Conservation (phyloP, 2,329 filamentous ascomycete genomes). For the Neonectria ditissima region DNA sequence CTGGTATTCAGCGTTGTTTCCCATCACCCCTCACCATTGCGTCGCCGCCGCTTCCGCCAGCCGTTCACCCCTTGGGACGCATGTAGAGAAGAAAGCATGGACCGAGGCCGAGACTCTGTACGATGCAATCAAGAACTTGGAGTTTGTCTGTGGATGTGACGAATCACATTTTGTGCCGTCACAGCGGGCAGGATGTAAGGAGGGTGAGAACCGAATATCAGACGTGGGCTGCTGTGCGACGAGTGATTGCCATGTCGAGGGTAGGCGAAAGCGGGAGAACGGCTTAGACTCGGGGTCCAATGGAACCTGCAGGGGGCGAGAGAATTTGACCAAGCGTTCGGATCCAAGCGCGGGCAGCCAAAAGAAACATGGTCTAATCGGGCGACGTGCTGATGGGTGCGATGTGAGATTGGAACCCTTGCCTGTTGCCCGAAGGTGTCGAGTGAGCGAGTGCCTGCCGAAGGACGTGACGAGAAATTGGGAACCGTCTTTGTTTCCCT, state of each 20-base stretch:
- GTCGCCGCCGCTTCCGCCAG: conserved; percentile 15
- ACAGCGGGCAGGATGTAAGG: conserved; percentile 11
- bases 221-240: conserved; percentile 30
- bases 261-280: conserved; percentile 12
- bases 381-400: conserved; percentile 15
- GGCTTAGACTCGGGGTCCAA: conserved; percentile 14
- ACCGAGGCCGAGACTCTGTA: conserved; percentile 22
- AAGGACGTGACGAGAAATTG: conserved; percentile 2
- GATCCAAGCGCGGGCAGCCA: conserved; percentile 2
- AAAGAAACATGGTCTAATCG: conserved; percentile 10
- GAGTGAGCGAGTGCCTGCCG: conserved; percentile 21
- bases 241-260: conserved; percentile 25
- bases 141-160: conserved; percentile 34
- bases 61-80: conserved; percentile 10
- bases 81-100: conserved; percentile 11
- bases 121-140: not conserved
- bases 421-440: not conserved
- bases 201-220: conserved; percentile 1
- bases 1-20: not conserved
- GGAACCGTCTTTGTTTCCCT: conserved; percentile 5
- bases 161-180: conserved; percentile 38
- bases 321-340: conserved; percentile 11
- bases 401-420: conserved; percentile 14
- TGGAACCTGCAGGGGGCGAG: conserved; percentile 25
- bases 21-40: conserved; percentile 8